Base-by-base conservation (phyloP, 306 rosid genomes). In the Cicer yamashitae region DNA sequence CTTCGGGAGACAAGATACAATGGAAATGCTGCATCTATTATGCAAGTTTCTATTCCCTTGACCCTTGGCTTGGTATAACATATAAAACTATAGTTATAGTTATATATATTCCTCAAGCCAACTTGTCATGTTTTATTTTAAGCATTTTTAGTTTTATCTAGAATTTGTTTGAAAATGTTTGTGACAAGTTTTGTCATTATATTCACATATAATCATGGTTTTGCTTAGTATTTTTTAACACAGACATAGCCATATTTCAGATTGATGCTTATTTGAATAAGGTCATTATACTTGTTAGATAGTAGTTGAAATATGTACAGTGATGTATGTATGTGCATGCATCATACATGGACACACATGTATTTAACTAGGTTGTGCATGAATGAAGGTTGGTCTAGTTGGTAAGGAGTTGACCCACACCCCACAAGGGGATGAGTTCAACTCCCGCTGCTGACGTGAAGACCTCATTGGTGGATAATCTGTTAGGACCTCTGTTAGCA, bases 31-130 rank as follows among this genome's bases (percentile, higher is more conserved):
- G 87, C 87, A 87, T 83, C 83, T 81, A 69, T 74, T 86, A 76
- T 87, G 86, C 93, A 83, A 79, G 90, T 87, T 84, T 81, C 86
- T 79, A 56, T 87, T 82, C 82, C 84, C 83, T 77, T 82, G 82
- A 71, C 71, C 73, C 15, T 72, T 82, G 81, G 79, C 79, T 80
- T 83, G 80, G 68, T 80, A 73, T 73, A 56, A 74, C 72, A 76
- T 60, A 54, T 53, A 65, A 61, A 70, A 22, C 75, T 58, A 10
- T 52, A 64, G 82, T 41, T 73, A 58, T 30, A 30, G 37, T 30
- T 30, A 30, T 30, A 30, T 73, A 34, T 48, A 69, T 65, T 62
- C 50, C 64, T 11, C 39, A 41, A 64, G 73, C 74, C 83, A 47
- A 22, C 78, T 3, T 41, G 67, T 64, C 76, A 48, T 60, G 34